Percentiles rank a stretch among this genome's conserved stretches.
Conservation (phyloP, 148 eudicot species). For the Rhododendron mucronatum region DNA sequence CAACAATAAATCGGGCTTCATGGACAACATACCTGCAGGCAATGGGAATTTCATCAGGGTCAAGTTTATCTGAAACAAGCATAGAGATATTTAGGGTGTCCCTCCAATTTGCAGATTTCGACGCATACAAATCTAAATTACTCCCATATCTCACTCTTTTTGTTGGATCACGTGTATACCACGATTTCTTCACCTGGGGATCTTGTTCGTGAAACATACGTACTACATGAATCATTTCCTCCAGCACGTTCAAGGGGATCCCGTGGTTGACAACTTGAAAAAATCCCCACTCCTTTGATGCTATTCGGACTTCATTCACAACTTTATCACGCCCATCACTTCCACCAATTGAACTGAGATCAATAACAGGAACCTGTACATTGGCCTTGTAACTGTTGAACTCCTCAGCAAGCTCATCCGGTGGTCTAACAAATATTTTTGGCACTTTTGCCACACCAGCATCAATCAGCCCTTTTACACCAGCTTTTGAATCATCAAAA, state of each 20-base stretch:
- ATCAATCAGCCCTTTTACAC: conserved; percentile 33
- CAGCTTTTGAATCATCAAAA: conserved; percentile 41
- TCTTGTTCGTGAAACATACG: conserved; percentile 38
- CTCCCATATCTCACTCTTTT: conserved; percentile 16
- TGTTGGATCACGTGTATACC: conserved; percentile 27
- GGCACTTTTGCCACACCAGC: conserved; percentile 19
- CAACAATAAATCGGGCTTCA: neutral
- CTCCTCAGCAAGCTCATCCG: conserved; percentile 6
- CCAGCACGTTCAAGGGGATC: neutral
- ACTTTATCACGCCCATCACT: neutral
- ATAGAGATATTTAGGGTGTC: conserved; percentile 16
- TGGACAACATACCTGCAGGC: conserved; percentile 23
- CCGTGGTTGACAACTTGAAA: neutral
- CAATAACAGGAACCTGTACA: neutral
- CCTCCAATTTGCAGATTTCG: conserved; percentile 32
- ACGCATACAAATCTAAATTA: conserved; percentile 30
- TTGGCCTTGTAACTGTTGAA: neutral
- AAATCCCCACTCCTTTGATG: conserved; percentile 7
- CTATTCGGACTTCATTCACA: conserved; percentile 16
- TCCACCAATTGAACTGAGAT: neutral
- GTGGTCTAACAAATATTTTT: conserved; percentile 26
- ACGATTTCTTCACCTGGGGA: conserved; percentile 17
- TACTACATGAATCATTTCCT: neutral
- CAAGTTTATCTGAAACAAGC: conserved; percentile 8
- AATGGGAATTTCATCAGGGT: conserved; percentile 12